phyloP scores from a whole-genome alignment of 495 filamentous ascomycete species.

The Penicillium diatomitis region DNA sequence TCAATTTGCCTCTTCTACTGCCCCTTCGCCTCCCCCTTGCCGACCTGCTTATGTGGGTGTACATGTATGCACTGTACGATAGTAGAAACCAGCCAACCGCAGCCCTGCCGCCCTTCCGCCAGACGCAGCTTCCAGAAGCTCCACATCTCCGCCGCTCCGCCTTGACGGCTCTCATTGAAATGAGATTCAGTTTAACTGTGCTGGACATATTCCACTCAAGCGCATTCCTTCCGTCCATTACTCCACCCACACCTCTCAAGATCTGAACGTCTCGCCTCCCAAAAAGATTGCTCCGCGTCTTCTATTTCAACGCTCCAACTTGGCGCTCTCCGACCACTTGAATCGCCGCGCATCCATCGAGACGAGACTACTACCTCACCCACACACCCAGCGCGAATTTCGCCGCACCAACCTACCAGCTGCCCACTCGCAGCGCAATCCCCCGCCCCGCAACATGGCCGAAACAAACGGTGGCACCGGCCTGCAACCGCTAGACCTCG shows the following conservation, averaged over 20 bases:
- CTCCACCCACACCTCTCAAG: no score
- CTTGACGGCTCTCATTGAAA: no score
- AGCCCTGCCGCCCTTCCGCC: no score
- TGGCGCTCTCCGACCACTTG: neutral
- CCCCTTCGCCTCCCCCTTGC: neutral
- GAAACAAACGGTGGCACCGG: conserved; percentile 19
- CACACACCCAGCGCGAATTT: neutral
- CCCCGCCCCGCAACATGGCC: conserved; percentile 7
- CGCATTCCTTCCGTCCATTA: neutral
- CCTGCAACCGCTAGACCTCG: conserved; percentile 31
- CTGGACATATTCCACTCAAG: neutral
- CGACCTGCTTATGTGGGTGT: neutral
- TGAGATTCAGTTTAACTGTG: no score
- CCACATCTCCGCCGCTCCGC: conserved; percentile 11
- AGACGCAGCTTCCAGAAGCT: conserved; percentile 10
- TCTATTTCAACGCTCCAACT: neutral
- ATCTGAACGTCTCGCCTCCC: no score
- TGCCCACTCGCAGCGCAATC: neutral
- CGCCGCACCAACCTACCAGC: conserved; percentile 1
- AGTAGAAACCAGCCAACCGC: no score
- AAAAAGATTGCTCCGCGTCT: no score
- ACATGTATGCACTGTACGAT: no score
- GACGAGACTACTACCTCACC: neutral
- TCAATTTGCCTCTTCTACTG: no score
- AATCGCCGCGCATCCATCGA: neutral